These are phyloP conservation scores for Cucurbita ficifolia DNA, from an alignment of 306 rosid species.

Conservation along the genomic window DNA sequence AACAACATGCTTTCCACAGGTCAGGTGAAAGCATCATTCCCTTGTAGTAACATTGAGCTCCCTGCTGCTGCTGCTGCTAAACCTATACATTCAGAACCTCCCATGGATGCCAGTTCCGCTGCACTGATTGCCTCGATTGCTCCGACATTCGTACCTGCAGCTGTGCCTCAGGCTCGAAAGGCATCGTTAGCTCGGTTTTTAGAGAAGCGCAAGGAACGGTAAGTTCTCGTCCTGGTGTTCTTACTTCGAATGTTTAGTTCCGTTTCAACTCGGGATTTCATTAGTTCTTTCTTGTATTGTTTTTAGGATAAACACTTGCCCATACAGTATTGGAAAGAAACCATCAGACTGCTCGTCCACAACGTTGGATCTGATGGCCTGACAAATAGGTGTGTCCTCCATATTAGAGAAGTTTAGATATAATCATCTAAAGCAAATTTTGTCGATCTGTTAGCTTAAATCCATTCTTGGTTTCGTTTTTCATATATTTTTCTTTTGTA, in stretches of 20 bases:
- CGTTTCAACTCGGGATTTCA: background rate
- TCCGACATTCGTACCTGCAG: conserved; percentile 29
- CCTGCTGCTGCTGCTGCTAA: conserved; percentile 16
- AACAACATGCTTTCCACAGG: conserved; percentile 16
- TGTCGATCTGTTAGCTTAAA: conserved; percentile 10
- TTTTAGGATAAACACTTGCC: conserved; percentile 36
- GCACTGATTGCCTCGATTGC: conserved; percentile 19
- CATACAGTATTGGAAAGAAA: conserved; percentile 39
- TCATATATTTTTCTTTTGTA: background rate
- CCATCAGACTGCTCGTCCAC: conserved; percentile 32
- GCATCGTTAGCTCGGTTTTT: conserved; percentile 89
- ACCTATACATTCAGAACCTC: conserved; percentile 29
- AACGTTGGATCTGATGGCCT: conserved; percentile 27
- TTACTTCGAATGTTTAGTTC: background rate
- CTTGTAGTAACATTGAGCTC: conserved; percentile 25
- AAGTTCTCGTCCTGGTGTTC: background rate
- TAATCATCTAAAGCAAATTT: background rate
- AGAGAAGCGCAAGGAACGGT: conserved; percentile 98
- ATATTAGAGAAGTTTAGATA: background rate
- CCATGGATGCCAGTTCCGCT: conserved; percentile 20
- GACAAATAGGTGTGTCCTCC: conserved; percentile 15
- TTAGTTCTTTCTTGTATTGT: background rate
- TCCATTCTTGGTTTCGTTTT: background rate
- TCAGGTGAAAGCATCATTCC: conserved; percentile 28
- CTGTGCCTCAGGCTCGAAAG: conserved; percentile 86